These are phyloP conservation scores for Penicillium manginii DNA, from an alignment of 495 filamentous ascomycete genomes.

Conservation along the genomic window DNA sequence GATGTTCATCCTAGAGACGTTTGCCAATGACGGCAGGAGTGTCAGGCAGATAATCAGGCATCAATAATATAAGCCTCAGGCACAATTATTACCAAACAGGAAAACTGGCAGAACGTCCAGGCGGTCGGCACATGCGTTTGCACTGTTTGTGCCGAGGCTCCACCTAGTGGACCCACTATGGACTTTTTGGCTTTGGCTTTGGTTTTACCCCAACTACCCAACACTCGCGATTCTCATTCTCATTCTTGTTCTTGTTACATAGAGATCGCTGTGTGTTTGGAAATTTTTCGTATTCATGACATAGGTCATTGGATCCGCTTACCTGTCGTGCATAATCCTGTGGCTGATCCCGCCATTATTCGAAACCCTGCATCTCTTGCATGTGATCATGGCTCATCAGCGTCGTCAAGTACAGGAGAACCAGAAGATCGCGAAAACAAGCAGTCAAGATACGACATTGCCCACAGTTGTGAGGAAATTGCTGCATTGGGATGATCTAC, in stretches of 20 bases:
- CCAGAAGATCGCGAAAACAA: background rate
- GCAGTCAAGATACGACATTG: constrained; percentile 12
- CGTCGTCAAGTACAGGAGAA: constrained; percentile 31
- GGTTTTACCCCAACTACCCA: constrained; percentile 36
- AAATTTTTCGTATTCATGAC: background rate
- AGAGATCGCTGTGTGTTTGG: background rate
- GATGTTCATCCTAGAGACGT: background rate
- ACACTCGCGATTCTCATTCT: background rate
- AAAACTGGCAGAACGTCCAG: background rate
- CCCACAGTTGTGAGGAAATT: constrained; percentile 39
- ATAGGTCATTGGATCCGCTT: constrained; percentile 16
- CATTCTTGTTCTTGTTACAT: too few species aligned
- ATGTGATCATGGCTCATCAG: constrained; percentile 44
- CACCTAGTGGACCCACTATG: constrained; percentile 11
- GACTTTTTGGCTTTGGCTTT: constrained; percentile 1
- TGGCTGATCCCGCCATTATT: constrained; percentile 22
- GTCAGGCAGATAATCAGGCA: too few species aligned
- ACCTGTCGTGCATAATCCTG: constrained; percentile 18
- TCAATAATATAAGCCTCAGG: background rate
- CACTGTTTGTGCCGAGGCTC: constrained; percentile 25
- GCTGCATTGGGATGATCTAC: constrained; percentile 66
- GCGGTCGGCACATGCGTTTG: background rate
- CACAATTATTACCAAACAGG: background rate
- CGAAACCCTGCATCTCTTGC: constrained; percentile 24
- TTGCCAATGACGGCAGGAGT: background rate